Conservation (phyloP, 2,329 filamentous ascomycete species). For the Alternaria gansuensis region DNA sequence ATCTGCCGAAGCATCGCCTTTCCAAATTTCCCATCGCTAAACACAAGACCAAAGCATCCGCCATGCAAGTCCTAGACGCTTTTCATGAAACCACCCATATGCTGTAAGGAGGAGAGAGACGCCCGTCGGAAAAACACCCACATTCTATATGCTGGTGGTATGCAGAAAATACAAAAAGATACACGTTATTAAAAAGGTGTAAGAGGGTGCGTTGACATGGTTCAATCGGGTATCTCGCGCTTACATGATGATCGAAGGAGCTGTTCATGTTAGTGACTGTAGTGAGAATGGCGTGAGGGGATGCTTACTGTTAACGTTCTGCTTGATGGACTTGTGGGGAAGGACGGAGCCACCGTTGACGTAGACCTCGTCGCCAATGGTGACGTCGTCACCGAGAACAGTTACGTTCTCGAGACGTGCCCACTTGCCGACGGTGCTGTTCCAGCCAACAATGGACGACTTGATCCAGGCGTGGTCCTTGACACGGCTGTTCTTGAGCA, state of each 20-base stretch:
- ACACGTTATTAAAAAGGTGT: conserved; percentile 46
- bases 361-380: conserved; percentile 97
- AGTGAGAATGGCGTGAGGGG: not conserved
- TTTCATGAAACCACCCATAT: conserved; percentile 26
- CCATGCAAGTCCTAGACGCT: conserved; percentile 24
- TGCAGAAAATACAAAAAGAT: conserved; percentile 50
- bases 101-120: conserved; percentile 23
- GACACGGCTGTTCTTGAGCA: conserved; percentile 88
- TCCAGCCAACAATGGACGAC: conserved; percentile 98
- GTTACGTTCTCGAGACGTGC: conserved; percentile 96
- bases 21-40: conserved; percentile 5
- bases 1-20: not conserved
- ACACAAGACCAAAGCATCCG: conserved; percentile 16
- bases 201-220: conserved; percentile 22
- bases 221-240: conserved; percentile 24
- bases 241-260: conserved; percentile 60
- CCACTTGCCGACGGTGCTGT: conserved; percentile 95
- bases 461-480: conserved; percentile 99
- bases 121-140: conserved; percentile 19
- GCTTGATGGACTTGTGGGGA: conserved; percentile 98
- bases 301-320: conserved; percentile 79
- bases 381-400: conserved; percentile 97
- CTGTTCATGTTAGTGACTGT: conserved; percentile 37
- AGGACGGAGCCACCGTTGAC: conserved; percentile 96
- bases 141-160: conserved; percentile 29